phyloP scores from a whole-genome alignment of 805 yeast species.

The Metschnikowia reukaufii region DNA sequence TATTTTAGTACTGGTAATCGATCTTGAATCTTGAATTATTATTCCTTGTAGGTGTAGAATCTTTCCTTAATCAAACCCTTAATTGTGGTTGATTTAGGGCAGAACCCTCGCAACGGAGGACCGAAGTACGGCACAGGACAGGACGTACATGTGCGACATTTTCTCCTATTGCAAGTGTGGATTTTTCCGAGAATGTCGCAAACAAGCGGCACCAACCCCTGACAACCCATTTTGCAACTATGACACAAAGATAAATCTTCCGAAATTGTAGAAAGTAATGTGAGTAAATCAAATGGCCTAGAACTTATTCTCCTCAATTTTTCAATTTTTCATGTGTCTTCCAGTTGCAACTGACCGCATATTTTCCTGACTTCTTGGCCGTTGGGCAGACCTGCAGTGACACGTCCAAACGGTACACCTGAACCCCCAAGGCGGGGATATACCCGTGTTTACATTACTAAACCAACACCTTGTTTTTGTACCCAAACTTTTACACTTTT shows the following conservation, averaged over 20 bases:
- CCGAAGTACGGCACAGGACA: not conserved
- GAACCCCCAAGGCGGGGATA: not conserved
- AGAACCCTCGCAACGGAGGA: too few relatives aligned
- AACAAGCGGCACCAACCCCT: not conserved
- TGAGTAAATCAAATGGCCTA: too few relatives aligned
- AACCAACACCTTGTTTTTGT: too few relatives aligned
- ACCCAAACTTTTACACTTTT: too few relatives aligned
- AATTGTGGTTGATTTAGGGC: too few relatives aligned
- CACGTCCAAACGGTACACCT: not conserved
- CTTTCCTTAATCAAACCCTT: not conserved
- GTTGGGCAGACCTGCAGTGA: not conserved
- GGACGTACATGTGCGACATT: not conserved
- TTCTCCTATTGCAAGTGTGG: not conserved
- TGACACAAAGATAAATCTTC: too few relatives aligned
- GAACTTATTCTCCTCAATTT: too few relatives aligned
- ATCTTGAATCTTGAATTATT: slow-evolving; percentile 7
- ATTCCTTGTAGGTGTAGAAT: not conserved
- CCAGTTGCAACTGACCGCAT: too few relatives aligned
- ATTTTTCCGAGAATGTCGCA: not conserved
- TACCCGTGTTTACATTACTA: too few relatives aligned
- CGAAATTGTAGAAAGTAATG: too few relatives aligned
- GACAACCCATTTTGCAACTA: too few relatives aligned
- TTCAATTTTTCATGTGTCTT: too few relatives aligned
- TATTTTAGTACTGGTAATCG: slow-evolving; percentile 13
- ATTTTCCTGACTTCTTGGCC: not conserved